Percentiles rank a stretch among this genome's conserved stretches.
These are phyloP conservation scores for Punica granatum DNA, from an alignment of 345 rosid species.

Conservation along the genomic window DNA sequence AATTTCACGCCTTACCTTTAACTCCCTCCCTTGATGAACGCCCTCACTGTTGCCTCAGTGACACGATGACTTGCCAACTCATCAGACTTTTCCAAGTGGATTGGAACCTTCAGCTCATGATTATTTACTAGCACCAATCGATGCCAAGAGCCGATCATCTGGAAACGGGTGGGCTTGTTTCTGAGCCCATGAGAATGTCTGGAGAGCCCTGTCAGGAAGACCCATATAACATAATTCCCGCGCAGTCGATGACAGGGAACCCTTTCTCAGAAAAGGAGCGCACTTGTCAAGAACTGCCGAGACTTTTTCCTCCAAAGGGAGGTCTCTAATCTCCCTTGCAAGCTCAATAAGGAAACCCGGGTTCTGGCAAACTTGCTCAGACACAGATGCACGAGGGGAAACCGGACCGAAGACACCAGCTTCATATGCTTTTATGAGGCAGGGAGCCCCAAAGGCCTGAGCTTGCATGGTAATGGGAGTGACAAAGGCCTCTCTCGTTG, in stretches of 20 bases:
- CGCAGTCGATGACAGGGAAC: slow-evolving; percentile 60
- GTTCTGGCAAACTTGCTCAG: slow-evolving; percentile 39
- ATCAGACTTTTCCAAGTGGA: slow-evolving; percentile 39
- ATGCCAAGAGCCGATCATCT: slow-evolving; percentile 58
- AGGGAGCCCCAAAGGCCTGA: slow-evolving; percentile 63
- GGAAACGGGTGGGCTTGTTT: slow-evolving; percentile 56
- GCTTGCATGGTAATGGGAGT: slow-evolving; percentile 65
- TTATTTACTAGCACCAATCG: slow-evolving; percentile 60
- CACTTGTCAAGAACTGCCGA: slow-evolving; percentile 46
- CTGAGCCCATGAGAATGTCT: slow-evolving; percentile 80
- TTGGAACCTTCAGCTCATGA: slow-evolving; percentile 50
- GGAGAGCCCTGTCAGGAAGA: slow-evolving; percentile 69
- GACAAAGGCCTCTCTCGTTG: slow-evolving; percentile 63
- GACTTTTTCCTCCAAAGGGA: slow-evolving; percentile 38
- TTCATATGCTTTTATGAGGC: slow-evolving; percentile 38
- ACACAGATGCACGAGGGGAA: slow-evolving; percentile 32
- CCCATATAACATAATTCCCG: slow-evolving; percentile 79
- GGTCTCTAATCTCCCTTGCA: slow-evolving; percentile 56
- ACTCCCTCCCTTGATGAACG: slow-evolving; percentile 60
- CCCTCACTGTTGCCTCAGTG: slow-evolving; percentile 74
- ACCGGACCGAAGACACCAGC: slow-evolving; percentile 12
- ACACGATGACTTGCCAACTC: slow-evolving; percentile 50
- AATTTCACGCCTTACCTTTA: too few relatives aligned
- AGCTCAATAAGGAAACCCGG: slow-evolving; percentile 55
- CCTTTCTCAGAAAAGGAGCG: slow-evolving; percentile 59